Percentiles rank a stretch among this genome's conserved stretches.
Evolutionary conservation across 2,329 filamentous ascomycete species (phyloP).

Genomic region (Diaporthe eres): DNA sequence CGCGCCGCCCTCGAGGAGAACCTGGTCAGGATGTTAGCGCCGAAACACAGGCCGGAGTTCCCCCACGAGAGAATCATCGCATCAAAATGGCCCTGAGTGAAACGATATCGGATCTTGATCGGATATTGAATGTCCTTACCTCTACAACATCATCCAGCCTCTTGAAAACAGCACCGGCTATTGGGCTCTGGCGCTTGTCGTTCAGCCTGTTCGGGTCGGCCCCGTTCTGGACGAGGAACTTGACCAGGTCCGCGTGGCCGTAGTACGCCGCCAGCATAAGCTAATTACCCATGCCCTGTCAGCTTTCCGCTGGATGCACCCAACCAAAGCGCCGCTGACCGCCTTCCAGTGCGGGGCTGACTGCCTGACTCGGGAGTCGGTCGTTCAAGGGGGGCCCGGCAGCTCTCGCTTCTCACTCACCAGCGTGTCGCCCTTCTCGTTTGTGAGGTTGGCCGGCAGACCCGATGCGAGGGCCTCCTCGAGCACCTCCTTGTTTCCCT

Average conservation of each 20-base stretch:
- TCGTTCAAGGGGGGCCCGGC: background rate
- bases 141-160: constrained; percentile 75
- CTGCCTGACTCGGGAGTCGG: constrained; percentile 26
- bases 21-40: constrained; percentile 48
- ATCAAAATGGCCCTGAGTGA: background rate
- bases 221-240: constrained; percentile 71
- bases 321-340: constrained; percentile 7
- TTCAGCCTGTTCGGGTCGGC: constrained; percentile 79
- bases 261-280: constrained; percentile 82
- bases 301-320: background rate
- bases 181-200: constrained; percentile 76
- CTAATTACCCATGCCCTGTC: constrained; percentile 50
- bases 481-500: constrained; percentile 70
- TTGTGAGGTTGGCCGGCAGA: constrained; percentile 78
- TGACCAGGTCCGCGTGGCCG: constrained; percentile 73
- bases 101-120: background rate
- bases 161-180: constrained; percentile 82
- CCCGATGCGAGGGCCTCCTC: constrained; percentile 74
- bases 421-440: constrained; percentile 79
- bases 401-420: constrained; percentile 54
- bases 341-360: background rate
- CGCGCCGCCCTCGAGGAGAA: constrained; percentile 65
- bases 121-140: constrained; percentile 50
- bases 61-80: background rate
- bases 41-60: no score